These are phyloP conservation scores for Vanrija sp. DNA, from an alignment of 1,284 basidiomycete species.

Conservation along the genomic window DNA sequence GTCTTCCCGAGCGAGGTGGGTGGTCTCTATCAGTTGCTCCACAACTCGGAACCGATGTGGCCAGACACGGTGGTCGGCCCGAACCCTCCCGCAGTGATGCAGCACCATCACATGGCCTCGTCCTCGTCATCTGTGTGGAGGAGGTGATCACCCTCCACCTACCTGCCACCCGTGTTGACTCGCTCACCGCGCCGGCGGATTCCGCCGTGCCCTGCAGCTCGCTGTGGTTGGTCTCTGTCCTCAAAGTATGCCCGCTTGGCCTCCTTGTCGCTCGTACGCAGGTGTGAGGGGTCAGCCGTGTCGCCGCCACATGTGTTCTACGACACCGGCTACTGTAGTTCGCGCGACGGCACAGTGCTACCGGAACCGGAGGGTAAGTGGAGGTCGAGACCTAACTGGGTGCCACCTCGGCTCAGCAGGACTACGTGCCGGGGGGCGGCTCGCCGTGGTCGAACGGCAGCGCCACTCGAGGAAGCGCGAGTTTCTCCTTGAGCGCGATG, in stretches of 20 bases:
- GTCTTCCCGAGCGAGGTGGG: too few relatives aligned
- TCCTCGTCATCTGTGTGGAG: too few relatives aligned
- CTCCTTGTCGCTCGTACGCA: constrained; percentile 13
- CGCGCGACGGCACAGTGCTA: constrained; percentile 9
- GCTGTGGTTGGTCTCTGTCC: neutral
- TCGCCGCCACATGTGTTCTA: constrained; percentile 16
- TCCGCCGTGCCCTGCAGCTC: too few relatives aligned
- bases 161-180: too few relatives aligned
- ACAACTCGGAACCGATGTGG: too few relatives aligned
- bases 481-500: constrained; percentile 37
- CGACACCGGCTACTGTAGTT: constrained; percentile 15
- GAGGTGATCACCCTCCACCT: too few relatives aligned
- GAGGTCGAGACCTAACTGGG: constrained; percentile 20
- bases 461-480: constrained; percentile 40
- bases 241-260: neutral
- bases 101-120: too few relatives aligned
- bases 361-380: constrained; percentile 16
- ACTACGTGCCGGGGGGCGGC: too few relatives aligned
- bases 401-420: neutral
- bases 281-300: constrained; percentile 12
- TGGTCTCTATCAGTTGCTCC: too few relatives aligned
- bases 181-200: too few relatives aligned
- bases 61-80: too few relatives aligned
- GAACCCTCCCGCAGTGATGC: too few relatives aligned
- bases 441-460: constrained; percentile 30